Base-by-base conservation (phyloP, 2,329 filamentous ascomycete genomes). In the Zymoseptoria tritici region DNA sequence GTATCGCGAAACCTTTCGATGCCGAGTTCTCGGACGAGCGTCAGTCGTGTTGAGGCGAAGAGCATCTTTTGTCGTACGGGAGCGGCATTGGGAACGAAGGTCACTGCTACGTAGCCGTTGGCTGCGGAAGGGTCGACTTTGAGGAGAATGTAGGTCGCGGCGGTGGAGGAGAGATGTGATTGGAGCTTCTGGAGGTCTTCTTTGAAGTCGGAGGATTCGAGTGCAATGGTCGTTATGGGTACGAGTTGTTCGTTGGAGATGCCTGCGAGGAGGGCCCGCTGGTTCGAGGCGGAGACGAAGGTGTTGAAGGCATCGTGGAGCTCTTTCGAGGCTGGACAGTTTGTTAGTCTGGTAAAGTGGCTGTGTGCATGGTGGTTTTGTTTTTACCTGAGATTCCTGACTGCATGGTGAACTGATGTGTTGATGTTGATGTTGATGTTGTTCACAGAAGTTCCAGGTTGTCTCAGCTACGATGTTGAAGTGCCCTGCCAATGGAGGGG, bases 51-150 rank as follows among this genome's bases (percentile, higher is more conserved):
- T 22, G 85, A 84, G 5, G 90, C 89, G 73, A 93, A 92, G 21
- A 94, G 82, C 87, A 90, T 94, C 80, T 94, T 94, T 73, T 91
- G 87, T 49, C 90, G 85, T 59, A 94, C 89, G 26, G 87, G 88
- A 49, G 90, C 90, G 0, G 83, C 72, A 74, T 93, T 88, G 24
- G 90, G 90, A 5, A 94, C 85, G 73, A 91, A 94, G 42, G 89
- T 91, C 42, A 92, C 78, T 52, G 86, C 88, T 24, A 88, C 76
- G 64, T 91, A 85, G 64, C 74, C 75, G 58, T 72, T 67, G 50
- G 71, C 56, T 6, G 67, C 66, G 46, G 75, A 72, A 56, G 84
- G 79, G 72, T 86, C 81, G 58, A 87, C 85, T 54, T 89, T 87
- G 50, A 94, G 83, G 68, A 94, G 83, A 67, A 90, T 80, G 77